Conservation (phyloP, 331 rosid species). For the Dryas integrifolia region DNA sequence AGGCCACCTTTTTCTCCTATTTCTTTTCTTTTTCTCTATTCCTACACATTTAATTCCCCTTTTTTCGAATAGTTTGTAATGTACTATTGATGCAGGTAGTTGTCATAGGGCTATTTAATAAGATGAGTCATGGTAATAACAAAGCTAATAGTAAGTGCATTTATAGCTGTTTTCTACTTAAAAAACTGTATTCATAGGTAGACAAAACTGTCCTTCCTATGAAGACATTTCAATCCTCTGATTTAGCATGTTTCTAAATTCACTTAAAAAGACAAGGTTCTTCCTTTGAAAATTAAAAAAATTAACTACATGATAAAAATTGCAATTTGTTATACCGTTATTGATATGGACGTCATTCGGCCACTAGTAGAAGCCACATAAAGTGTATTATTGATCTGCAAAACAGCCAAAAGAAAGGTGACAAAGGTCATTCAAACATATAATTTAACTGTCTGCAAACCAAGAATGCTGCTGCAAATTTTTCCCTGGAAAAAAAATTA, state of each 20-base stretch:
- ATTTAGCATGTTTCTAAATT: not conserved
- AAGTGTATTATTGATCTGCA: conserved; percentile 55
- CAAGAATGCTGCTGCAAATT: conserved; percentile 4
- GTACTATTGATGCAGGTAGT: not conserved
- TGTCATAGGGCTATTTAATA: conserved; percentile 1
- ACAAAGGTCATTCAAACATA: not conserved
- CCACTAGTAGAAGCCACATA: conserved; percentile 93
- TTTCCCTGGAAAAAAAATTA: not conserved
- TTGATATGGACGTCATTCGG: conserved; percentile 57
- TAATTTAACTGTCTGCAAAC: not conserved
- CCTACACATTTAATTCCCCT: not conserved
- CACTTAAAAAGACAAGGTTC: not conserved
- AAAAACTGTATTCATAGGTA: not conserved
- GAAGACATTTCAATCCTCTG: not conserved
- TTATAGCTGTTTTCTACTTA: not conserved
- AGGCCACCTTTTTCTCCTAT: not conserved
- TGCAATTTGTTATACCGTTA: conserved; percentile 39
- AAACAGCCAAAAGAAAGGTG: not conserved
- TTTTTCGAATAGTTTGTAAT: not conserved
- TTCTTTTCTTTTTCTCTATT: not conserved
- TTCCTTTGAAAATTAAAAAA: not conserved
- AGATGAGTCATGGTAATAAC: not conserved
- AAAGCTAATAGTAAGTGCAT: conserved; percentile 1
- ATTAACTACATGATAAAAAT: not conserved
- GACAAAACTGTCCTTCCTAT: not conserved